Base-by-base conservation (phyloP, 139 green algal species). In the Chlamydomonas sphaeroides region DNA sequence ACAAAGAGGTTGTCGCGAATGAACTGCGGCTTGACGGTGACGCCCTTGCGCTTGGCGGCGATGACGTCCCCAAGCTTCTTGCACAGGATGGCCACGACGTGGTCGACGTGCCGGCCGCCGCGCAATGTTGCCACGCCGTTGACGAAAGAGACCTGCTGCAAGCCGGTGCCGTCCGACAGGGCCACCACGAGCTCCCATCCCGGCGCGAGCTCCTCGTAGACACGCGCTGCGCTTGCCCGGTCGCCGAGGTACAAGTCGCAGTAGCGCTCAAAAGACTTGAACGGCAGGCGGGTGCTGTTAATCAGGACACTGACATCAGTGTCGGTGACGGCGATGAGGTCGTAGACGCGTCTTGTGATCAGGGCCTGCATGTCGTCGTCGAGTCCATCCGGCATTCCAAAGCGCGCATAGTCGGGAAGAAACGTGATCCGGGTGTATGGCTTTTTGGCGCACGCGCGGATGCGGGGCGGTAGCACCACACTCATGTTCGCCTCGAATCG, bases 1-100 rank as follows among this genome's bases (percentile, higher is more conserved):
- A 95, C 82, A 77, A 88, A 91, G 32, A 93, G 41, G 71, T 93
- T 84, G 85, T 91, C 89, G 62, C 90, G 89, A n/a, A 95, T 79
- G 65, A 90, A 81, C 36, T 86, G 75, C 32, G 72, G 17, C 81
- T 35, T 35, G 15, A 73, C 28, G 17, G 39, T 30, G 15, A 8
- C 25, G 39, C 3, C 3, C 66, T 56, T 56, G 18, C 18, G 7
- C 25, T 20, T 11, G 5, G 7, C 8, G 41, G 90, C 90, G 20
- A 91, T 81, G 18, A 35, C 23, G 15, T 73, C 66, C 3, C 18
- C 14, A 2, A 73, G 39, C 5, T 25, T 14, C 10, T 56, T 53
- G 26, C 3, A 11, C 26, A 73, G 14, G 25, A 23, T 2, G 14
- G 25, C 21, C 3, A 79, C 85, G 32, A 95, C 77, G 42, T 85